Percentiles rank a stretch among this genome's conserved stretches.
phyloP scores from a whole-genome alignment of 2,329 filamentous ascomycete species.

The Diaporthe caulivora region DNA sequence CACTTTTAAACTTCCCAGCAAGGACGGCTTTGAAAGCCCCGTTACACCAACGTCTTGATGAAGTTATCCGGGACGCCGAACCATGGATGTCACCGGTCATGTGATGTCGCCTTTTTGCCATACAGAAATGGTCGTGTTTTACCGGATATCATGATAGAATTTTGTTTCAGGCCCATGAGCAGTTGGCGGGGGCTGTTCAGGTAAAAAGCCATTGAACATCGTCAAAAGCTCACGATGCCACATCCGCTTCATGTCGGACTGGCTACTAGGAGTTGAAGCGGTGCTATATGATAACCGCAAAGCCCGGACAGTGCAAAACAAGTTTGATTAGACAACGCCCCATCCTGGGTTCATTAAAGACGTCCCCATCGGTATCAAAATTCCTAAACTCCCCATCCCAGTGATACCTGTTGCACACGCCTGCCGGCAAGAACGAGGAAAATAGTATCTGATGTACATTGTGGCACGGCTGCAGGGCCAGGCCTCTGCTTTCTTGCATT shows the following conservation, averaged over 20 bases:
- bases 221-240: not conserved
- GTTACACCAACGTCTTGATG: too few species aligned
- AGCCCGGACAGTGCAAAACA: not conserved
- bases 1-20: not conserved
- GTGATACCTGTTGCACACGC: not conserved
- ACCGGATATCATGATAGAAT: not conserved
- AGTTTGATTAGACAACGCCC: not conserved
- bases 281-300: not conserved
- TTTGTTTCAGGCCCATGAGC: not conserved
- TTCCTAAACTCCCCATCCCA: conserved; percentile 16
- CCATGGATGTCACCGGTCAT: not conserved
- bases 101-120: not conserved
- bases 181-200: not conserved
- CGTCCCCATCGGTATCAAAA: conserved; percentile 22
- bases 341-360: conserved; percentile 1
- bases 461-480: not conserved
- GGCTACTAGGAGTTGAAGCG: not conserved
- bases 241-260: not conserved
- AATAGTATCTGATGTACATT: not conserved
- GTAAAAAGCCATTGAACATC: not conserved
- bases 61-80: too few species aligned
- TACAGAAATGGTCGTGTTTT: too few species aligned
- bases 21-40: not conserved
- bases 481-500: not conserved
- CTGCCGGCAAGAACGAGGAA: not conserved